A percentile compares a stretch with the other conserved stretches of the same genome.
These are phyloP conservation scores for Boletus subparvulus DNA, from an alignment of 768 basidiomycete species.

Conservation along the genomic window DNA sequence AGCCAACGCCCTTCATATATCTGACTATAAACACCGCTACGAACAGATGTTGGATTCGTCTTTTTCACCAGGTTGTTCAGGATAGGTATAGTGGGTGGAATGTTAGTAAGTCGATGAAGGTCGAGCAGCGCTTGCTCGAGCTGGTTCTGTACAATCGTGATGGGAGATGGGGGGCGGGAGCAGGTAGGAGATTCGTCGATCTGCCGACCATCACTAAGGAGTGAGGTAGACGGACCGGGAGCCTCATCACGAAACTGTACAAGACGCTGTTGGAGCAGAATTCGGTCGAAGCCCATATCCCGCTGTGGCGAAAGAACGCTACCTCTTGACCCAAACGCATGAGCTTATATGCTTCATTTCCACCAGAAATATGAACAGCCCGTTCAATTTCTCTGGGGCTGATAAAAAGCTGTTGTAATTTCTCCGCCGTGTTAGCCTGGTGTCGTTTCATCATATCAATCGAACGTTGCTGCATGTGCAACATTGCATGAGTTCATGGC, in stretches of 20 bases:
- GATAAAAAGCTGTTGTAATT: conserved; percentile 42
- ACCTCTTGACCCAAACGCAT: too few species aligned
- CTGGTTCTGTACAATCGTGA: conserved; percentile 34
- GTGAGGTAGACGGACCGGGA: not conserved
- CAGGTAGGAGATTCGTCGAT: conserved; percentile 23
- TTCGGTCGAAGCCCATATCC: not conserved
- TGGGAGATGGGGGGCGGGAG: conserved; percentile 25
- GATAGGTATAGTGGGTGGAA: conserved; percentile 39
- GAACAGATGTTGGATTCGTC: too few species aligned
- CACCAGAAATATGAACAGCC: conserved; percentile 40
- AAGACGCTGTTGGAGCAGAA: conserved; percentile 22
- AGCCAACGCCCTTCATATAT: too few species aligned
- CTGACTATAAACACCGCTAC: too few species aligned
- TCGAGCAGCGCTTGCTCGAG: conserved; percentile 46
- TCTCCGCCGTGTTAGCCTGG: conserved; percentile 35
- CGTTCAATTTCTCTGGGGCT: conserved; percentile 37
- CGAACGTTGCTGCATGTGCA: conserved; percentile 32
- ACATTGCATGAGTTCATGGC: conserved; percentile 8
- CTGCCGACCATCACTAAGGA: conserved; percentile 20
- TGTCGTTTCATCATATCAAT: conserved; percentile 29
- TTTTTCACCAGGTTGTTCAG: too few species aligned
- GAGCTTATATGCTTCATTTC: conserved; percentile 33
- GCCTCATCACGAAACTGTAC: conserved; percentile 7
- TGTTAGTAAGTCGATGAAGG: conserved; percentile 50
- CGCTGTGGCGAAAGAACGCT: too few species aligned